Conservation (phyloP, 78 protist species). For the Dictyostelium capitatum region DNA sequence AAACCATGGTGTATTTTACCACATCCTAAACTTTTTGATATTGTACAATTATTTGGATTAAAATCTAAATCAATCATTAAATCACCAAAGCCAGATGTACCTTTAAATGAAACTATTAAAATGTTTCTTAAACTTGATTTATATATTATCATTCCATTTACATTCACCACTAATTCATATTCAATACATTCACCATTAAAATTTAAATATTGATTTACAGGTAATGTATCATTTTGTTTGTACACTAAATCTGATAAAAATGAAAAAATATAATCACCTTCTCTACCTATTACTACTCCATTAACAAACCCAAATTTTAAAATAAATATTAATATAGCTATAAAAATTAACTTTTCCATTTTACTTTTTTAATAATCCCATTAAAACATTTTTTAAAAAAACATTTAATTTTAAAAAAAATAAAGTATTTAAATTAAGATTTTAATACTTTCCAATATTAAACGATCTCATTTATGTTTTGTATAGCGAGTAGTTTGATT, state of each 20-base stretch:
- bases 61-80: neutral
- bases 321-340: neutral
- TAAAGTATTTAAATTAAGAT: too few species aligned
- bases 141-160: slow-evolving; percentile 7
- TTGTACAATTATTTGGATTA: neutral
- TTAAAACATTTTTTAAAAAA: too few species aligned
- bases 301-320: neutral
- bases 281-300: neutral
- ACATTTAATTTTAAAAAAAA: too few species aligned
- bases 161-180: neutral
- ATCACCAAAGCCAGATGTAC: neutral
- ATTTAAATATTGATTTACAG: neutral
- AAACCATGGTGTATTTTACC: slow-evolving; percentile 23
- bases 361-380: too few species aligned
- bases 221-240: neutral
- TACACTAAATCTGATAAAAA: slow-evolving; percentile 22
- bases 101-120: slow-evolving; percentile 10
- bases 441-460: too few species aligned
- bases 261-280: slow-evolving; percentile 35
- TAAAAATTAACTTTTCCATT: too few species aligned
- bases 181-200: slow-evolving; percentile 16
- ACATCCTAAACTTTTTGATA: neutral
- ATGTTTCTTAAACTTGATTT: neutral
- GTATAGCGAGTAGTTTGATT: too few species aligned
- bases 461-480: too few species aligned